Conservation (phyloP, 2,329 filamentous ascomycete species). For the Leptosphaerulina australis region DNA sequence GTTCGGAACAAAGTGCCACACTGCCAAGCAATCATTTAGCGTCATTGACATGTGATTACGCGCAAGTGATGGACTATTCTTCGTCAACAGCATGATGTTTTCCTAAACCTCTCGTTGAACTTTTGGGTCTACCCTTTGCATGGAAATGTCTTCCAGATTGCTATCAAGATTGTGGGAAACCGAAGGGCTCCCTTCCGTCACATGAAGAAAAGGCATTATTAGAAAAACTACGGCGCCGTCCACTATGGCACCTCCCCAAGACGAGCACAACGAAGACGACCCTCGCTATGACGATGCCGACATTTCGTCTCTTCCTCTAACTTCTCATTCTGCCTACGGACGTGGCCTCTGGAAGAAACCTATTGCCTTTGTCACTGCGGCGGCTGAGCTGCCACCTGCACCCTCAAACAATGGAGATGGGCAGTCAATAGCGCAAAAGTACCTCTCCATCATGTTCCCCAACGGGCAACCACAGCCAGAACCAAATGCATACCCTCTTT, state of each 20-base stretch:
- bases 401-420: slow-evolving; percentile 51
- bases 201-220: background rate
- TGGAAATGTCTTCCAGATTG: background rate
- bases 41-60: slow-evolving; percentile 40
- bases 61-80: slow-evolving; percentile 1
- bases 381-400: slow-evolving; percentile 29
- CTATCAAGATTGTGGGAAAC: background rate
- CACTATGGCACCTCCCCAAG: slow-evolving; percentile 4
- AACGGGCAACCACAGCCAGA: slow-evolving; percentile 40
- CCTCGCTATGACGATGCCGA: slow-evolving; percentile 52
- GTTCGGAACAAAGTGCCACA: slow-evolving; percentile 32
- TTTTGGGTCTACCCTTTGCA: background rate
- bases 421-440: slow-evolving; percentile 64
- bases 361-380: slow-evolving; percentile 64
- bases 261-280: slow-evolving; percentile 25
- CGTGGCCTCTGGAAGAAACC: slow-evolving; percentile 67
- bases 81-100: background rate
- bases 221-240: background rate
- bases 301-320: slow-evolving; percentile 64
- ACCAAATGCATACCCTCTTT: slow-evolving; percentile 30
- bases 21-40: slow-evolving; percentile 36
- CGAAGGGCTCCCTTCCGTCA: background rate
- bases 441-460: slow-evolving; percentile 70
- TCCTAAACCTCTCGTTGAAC: background rate
- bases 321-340: slow-evolving; percentile 63